Evolutionary conservation across 2,329 filamentous ascomycete species (phyloP).

Genomic region (Claviceps sp.): DNA sequence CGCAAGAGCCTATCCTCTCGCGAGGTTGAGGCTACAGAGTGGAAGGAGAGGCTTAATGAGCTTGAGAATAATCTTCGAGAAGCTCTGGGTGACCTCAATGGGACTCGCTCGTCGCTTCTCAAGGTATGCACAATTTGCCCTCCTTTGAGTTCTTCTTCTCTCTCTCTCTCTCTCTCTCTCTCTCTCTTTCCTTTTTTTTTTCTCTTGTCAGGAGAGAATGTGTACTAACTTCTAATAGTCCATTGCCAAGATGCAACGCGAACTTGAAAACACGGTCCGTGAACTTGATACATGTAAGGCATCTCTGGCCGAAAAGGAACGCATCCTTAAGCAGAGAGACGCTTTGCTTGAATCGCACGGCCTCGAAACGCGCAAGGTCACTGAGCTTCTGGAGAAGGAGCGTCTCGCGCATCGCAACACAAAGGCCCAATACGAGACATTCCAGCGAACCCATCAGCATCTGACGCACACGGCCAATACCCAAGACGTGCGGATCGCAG

Average conservation of each 20-base stretch:
- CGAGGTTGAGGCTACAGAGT: constrained; percentile 79
- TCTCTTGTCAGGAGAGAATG: background rate
- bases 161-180: too few species aligned
- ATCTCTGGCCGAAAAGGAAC: constrained; percentile 78
- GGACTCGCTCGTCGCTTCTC: constrained; percentile 72
- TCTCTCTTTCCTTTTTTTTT: background rate
- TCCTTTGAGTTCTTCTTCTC: too few species aligned
- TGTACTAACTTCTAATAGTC: constrained; percentile 32
- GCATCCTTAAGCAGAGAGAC: constrained; percentile 79
- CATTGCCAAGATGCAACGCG: constrained; percentile 75
- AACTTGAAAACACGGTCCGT: constrained; percentile 70
- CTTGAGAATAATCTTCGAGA: constrained; percentile 80
- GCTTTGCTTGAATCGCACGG: constrained; percentile 76
- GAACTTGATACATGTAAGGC: constrained; percentile 70
- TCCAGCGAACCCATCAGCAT: constrained; percentile 76
- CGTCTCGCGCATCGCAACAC: constrained; percentile 73
- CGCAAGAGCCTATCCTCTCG: constrained; percentile 71
- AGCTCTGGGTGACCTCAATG: constrained; percentile 75
- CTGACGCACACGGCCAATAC: constrained; percentile 75
- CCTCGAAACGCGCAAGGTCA: constrained; percentile 71
- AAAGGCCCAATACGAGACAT: constrained; percentile 75
- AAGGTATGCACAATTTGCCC: constrained; percentile 37
- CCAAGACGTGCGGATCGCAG: constrained; percentile 70
- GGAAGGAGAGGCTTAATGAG: constrained; percentile 82
- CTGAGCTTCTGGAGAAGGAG: constrained; percentile 85